Evolutionary conservation across 148 eudicot genomes (phyloP).

Genomic region (Cornus controversa): DNA sequence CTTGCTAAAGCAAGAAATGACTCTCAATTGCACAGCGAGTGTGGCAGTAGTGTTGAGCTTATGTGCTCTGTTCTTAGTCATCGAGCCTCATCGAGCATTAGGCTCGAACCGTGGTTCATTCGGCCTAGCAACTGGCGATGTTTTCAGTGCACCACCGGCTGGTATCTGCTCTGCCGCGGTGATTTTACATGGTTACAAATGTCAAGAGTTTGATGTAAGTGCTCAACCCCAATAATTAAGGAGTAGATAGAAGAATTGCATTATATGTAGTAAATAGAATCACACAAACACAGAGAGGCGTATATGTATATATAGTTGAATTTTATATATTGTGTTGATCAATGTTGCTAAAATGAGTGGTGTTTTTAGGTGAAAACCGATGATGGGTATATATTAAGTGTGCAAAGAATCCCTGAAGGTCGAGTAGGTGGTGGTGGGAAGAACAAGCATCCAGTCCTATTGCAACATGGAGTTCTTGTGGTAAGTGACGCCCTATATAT

Average conservation of each 20-base stretch:
- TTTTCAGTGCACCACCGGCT: neutral
- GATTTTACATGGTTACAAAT: conserved; percentile 48
- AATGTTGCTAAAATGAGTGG: too few relatives aligned
- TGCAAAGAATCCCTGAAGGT: conserved; percentile 56
- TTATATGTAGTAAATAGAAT: too few relatives aligned
- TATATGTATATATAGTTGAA: neutral
- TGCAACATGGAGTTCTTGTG: conserved; percentile 83
- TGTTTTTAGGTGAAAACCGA: conserved; percentile 46
- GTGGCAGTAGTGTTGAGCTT: conserved; percentile 2
- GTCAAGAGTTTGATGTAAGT: conserved; percentile 58
- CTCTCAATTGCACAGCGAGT: conserved; percentile 4
- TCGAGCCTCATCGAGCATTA: conserved; percentile 19
- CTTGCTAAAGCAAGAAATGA: conserved; percentile 10
- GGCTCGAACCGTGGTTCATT: conserved; percentile 17
- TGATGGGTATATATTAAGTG: conserved; percentile 59
- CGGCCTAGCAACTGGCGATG: neutral
- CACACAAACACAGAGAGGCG: too few relatives aligned
- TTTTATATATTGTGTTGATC: neutral
- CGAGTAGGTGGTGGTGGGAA: conserved; percentile 26
- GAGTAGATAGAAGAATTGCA: neutral
- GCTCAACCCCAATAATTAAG: neutral
- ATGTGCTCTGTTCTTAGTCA: neutral
- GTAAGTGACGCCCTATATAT: conserved; percentile 26
- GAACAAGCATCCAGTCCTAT: conserved; percentile 48
- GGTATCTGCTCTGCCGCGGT: conserved; percentile 51